Base-by-base conservation (phyloP, 2,329 filamentous ascomycete species). In the Fusarium austroafricanum region DNA sequence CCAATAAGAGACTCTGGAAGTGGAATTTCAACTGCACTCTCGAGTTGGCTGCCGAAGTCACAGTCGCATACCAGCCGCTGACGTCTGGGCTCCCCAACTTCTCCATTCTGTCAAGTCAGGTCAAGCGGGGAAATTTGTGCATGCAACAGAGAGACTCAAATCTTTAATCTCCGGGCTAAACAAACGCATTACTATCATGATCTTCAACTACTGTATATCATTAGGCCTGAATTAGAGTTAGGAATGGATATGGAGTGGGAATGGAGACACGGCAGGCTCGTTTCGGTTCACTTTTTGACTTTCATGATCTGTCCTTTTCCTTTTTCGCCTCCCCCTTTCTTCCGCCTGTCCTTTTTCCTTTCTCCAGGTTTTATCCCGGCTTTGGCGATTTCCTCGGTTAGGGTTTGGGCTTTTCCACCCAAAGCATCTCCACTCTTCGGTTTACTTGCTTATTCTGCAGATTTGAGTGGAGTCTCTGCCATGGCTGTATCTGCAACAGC, bases 31-130 rank as follows among this genome's bases (percentile, higher is more conserved):
- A 65, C 46, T 42, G 43, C 40, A 53, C 54, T 49, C 53, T 60
- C 39, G 20, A 43, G 37, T 38, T 60, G 57, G 43, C 57, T 33
- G 57, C 37, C 37, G 55, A 55, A 42, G 28, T 61, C 38, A 49
- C 31, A 46, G 28, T 62, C 43, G 45, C 43, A 63, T 39, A 42
- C 53, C 65, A 68, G 65, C 65, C 65, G 54, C 65, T 68, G 65
- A 68, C 65, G 65, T 68, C 61, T 60, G 33, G 29, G 28, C 47
- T 47, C 54, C 54, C 53, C 33, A 46, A 56, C 43, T 56, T 53
- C 28, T 17, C 40, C 20, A n/a, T 44, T 31, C 49, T 29, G 42
- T 55, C 33, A 35, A n/a, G 33, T 50, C 17, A 12, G 15, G 26
- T 12, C 15, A 47, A 43, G 55, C 28, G 37, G 62, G 53, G 57